Base-by-base conservation (phyloP, 2,329 filamentous ascomycete species). In the Colletotrichum somersetense region DNA sequence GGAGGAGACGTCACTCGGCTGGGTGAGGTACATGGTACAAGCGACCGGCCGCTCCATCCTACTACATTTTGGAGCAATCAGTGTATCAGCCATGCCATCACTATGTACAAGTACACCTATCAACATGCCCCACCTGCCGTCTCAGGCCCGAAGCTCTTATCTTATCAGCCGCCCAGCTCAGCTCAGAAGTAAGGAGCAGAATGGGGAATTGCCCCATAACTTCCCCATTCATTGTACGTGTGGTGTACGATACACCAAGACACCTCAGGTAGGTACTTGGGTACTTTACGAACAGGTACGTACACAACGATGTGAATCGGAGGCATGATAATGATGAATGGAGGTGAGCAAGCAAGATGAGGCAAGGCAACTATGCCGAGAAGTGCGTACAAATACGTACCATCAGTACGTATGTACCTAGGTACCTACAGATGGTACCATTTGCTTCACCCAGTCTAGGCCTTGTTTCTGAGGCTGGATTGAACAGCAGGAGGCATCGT, bases 1-100 rank as follows among this genome's bases (percentile, higher is more conserved):
- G 44, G 66, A 35, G 30, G 62, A 61, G 62, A 73, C 67, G 71
- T 73, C 71, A 73, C 59, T 71, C 50, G 71, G 56, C 26, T 62
- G 63, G 52, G 11, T 44, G 44, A 63, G 33, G 62, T 57, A 71
- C 56, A 50, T 1, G 38, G 10, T 14, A 38, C 50, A 40, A 44
- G 42, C 40, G 16, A 5, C 5, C 16, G 16, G 40, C 5, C 5
- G 6, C 14, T 42, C 18, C 6, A 14, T 14, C 38, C 12, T 3
- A 30, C 3, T 14, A 40, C 12, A 12, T 16, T 4, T 40, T 5
- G 38, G 12, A 40, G 38, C 16, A 30, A 30, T 8, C 12, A 23
- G 20, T 23, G 55, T 33, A 35, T 16, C 33, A 4, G 5, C 33
- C 55, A 42, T 26, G 55, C 18, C 6, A 44, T 20, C 8, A 3